Evolutionary conservation across 148 eudicot genomes (phyloP).

Genomic region (Rhododendron ovatum): DNA sequence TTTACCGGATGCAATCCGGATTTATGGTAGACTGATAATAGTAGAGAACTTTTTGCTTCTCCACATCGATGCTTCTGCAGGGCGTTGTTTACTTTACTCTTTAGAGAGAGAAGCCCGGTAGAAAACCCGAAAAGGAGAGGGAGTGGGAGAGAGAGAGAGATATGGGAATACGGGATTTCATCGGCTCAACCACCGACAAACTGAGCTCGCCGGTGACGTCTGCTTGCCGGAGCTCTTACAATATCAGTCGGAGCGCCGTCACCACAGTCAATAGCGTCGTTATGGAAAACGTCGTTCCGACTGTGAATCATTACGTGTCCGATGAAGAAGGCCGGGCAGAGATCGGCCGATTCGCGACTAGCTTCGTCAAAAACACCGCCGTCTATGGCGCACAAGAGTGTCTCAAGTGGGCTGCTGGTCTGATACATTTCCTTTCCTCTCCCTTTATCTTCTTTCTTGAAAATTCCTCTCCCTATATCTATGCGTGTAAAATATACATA

Average conservation of each 20-base stretch:
- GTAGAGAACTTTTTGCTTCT: no score
- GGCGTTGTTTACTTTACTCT: no score
- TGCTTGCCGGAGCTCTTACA: constrained; percentile 13
- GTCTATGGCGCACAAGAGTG: constrained; percentile 7
- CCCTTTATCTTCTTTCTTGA: neutral
- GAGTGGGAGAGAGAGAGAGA: neutral
- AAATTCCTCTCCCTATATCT: no score
- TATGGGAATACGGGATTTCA: constrained; percentile 15
- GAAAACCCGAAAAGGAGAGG: neutral
- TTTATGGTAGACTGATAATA: no score
- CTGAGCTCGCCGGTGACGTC: constrained; percentile 17
- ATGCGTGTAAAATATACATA: no score
- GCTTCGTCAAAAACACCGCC: constrained; percentile 19
- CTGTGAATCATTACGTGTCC: neutral
- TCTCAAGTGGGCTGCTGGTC: constrained; percentile 26
- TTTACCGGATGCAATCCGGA: no score
- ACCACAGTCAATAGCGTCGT: constrained; percentile 14
- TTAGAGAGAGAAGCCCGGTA: no score
- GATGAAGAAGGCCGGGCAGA: constrained; percentile 17
- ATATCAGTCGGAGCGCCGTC: constrained; percentile 7
- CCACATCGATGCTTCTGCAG: no score
- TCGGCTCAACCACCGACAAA: constrained; percentile 13
- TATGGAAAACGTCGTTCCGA: constrained; percentile 5
- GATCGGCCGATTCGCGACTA: constrained; percentile 9
- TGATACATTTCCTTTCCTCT: neutral